Percentiles rank a stretch among this genome's conserved stretches.
Conservation (phyloP, 805 yeast genomes). For the Sungouiella thailandica region DNA sequence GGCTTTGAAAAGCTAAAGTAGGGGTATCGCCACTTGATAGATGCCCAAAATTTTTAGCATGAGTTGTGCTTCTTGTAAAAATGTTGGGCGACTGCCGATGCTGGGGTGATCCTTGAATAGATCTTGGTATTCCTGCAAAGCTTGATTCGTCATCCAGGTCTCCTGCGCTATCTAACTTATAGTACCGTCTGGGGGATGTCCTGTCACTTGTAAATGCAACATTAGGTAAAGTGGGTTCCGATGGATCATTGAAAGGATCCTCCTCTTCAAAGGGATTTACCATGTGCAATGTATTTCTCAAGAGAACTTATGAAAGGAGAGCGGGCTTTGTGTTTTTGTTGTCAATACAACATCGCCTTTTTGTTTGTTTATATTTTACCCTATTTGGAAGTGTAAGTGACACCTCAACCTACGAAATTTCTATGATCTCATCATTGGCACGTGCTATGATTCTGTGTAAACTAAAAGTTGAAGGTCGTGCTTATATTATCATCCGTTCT, state of each 20-base stretch:
- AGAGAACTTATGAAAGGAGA: no score
- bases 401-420: no score
- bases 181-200: slow-evolving; percentile 33
- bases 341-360: no score
- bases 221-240: slow-evolving; percentile 30
- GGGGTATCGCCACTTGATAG: slow-evolving; percentile 7
- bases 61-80: slow-evolving; percentile 34
- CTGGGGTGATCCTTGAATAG: slow-evolving; percentile 25
- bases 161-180: slow-evolving; percentile 19
- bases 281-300: no score
- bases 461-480: no score
- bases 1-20: slow-evolving; percentile 5
- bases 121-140: slow-evolving; percentile 24
- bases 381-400: no score
- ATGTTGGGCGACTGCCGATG: slow-evolving; percentile 40
- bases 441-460: no score
- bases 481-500: no score
- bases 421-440: no score
- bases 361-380: no score
- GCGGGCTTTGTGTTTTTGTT: no score
- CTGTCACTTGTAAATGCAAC: slow-evolving; percentile 38
- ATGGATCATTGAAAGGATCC: slow-evolving; percentile 29
- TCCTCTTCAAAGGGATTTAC: slow-evolving; percentile 29
- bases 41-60: slow-evolving; percentile 8
- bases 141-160: slow-evolving; percentile 20